Evolutionary conservation across 805 yeast species (phyloP).

Genomic region (Wickerhamomyces pijperi): DNA sequence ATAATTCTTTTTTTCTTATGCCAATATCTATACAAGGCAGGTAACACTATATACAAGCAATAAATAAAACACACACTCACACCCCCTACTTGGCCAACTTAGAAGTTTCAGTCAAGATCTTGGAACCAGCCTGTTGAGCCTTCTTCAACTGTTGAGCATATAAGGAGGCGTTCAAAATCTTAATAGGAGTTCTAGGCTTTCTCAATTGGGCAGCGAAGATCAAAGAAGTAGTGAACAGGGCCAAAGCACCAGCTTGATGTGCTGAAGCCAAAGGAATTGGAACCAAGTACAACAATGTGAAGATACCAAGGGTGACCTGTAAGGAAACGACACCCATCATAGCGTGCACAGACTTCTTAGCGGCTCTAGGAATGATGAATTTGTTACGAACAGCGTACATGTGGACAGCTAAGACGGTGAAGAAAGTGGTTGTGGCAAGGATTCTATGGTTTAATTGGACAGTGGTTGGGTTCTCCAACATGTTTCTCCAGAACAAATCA

Average conservation of each 20-base stretch:
- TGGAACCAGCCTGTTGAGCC: conserved; percentile 18
- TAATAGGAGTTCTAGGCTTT: conserved; percentile 38
- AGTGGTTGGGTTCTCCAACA: conserved; percentile 90
- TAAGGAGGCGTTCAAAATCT: conserved; percentile 24
- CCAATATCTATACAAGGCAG: too few relatives aligned
- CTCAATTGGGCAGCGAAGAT: conserved; percentile 47
- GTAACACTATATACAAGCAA: background rate
- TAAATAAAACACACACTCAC: too few relatives aligned
- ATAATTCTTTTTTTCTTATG: too few relatives aligned
- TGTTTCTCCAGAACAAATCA: conserved; percentile 84
- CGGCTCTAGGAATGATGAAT: conserved; percentile 40
- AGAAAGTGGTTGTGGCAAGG: conserved; percentile 73
- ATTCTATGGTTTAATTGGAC: conserved; percentile 89
- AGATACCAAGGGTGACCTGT: conserved; percentile 81
- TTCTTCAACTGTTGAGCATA: conserved; percentile 18
- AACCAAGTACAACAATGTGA: conserved; percentile 76
- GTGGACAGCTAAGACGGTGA: conserved; percentile 59
- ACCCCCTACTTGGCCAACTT: conserved; percentile 18
- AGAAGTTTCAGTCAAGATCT: conserved; percentile 25
- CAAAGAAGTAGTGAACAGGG: conserved; percentile 71
- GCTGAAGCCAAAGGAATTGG: conserved; percentile 90
- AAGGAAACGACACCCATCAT: conserved; percentile 75
- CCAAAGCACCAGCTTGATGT: conserved; percentile 95
- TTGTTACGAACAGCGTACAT: conserved; percentile 51
- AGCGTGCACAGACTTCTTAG: conserved; percentile 46